Evolutionary conservation across 306 rosid species (phyloP).

Genomic region (Trichosanthes truncata): DNA sequence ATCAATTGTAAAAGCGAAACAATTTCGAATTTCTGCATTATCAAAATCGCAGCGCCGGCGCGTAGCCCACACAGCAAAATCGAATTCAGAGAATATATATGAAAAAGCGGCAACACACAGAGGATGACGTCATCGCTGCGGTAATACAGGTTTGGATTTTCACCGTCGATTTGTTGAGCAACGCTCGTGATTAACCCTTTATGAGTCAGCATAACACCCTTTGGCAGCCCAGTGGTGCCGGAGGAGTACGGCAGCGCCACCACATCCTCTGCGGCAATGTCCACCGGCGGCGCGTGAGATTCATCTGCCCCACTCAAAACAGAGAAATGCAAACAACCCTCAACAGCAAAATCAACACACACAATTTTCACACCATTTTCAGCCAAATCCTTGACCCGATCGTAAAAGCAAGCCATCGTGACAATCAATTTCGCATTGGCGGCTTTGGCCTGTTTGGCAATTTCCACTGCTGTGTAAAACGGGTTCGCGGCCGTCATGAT

Average conservation of each 20-base stretch:
- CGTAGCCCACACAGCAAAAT: slow-evolving; percentile 59
- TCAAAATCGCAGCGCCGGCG: slow-evolving; percentile 47
- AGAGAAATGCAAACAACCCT: slow-evolving; percentile 41
- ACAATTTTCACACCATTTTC: slow-evolving; percentile 19
- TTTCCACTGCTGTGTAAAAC: slow-evolving; percentile 41
- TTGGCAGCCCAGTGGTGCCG: slow-evolving; percentile 69
- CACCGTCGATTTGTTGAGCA: slow-evolving; percentile 74
- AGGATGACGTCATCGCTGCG: slow-evolving; percentile 38
- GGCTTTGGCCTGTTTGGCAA: slow-evolving; percentile 55
- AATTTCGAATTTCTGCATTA: slow-evolving; percentile 68
- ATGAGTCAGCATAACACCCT: slow-evolving; percentile 82
- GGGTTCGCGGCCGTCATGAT: slow-evolving; percentile 64
- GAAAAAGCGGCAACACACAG: slow-evolving; percentile 65
- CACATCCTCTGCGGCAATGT: slow-evolving; percentile 34
- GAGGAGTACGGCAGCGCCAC: slow-evolving; percentile 82
- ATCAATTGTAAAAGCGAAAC: slow-evolving; percentile 26
- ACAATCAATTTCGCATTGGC: slow-evolving; percentile 38
- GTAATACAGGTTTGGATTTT: slow-evolving; percentile 60
- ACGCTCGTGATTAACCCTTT: slow-evolving; percentile 62
- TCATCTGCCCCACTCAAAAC: slow-evolving; percentile 22
- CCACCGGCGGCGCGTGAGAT: slow-evolving; percentile 7
- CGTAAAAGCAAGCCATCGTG: slow-evolving; percentile 34
- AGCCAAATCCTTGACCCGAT: slow-evolving; percentile 42
- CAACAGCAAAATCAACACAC: slow-evolving; percentile 25
- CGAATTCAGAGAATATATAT: slow-evolving; percentile 68